These are phyloP conservation scores for Venturia aucupariae DNA, from an alignment of 2,329 filamentous ascomycete genomes.

Conservation along the genomic window DNA sequence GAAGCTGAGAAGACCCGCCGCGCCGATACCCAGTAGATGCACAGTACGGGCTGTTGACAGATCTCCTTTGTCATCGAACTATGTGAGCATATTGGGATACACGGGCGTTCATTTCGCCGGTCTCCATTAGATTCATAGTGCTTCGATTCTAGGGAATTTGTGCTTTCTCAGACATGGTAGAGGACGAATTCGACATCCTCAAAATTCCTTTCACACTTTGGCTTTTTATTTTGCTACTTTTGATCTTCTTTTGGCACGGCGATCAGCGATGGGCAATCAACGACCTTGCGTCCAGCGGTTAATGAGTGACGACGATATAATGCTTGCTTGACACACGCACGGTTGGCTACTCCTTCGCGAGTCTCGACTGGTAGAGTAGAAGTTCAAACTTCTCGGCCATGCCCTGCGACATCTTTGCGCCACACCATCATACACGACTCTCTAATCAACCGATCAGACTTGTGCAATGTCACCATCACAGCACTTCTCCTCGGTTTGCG, in stretches of 20 bases:
- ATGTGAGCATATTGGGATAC: slow-evolving; percentile 6
- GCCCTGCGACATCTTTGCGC: slow-evolving; percentile 5
- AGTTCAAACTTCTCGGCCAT: background rate
- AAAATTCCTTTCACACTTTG: slow-evolving; percentile 1
- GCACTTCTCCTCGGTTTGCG: background rate
- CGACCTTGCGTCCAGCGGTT: slow-evolving; percentile 1
- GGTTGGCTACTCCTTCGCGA: background rate
- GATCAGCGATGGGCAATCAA: slow-evolving; percentile 6
- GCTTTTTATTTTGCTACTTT: slow-evolving; percentile 1
- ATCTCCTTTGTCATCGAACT: slow-evolving; percentile 4
- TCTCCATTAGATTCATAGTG: slow-evolving; percentile 3
- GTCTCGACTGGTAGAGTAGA: background rate
- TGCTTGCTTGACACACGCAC: slow-evolving; percentile 2
- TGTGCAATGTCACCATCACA: background rate
- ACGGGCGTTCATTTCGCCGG: background rate
- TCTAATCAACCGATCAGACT: background rate
- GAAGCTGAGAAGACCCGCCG: slow-evolving; percentile 99
- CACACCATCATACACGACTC: background rate
- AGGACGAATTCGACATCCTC: background rate
- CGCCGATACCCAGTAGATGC: background rate
- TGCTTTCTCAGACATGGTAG: background rate
- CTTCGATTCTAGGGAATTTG: background rate
- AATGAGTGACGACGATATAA: slow-evolving; percentile 8
- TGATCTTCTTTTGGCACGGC: slow-evolving; percentile 4
- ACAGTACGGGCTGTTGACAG: background rate